Evolutionary conservation across 2,329 filamentous ascomycete species (phyloP), one percentile per base, ranked within the genome.

Genomic region (Curvularia verruculosa): DNA sequence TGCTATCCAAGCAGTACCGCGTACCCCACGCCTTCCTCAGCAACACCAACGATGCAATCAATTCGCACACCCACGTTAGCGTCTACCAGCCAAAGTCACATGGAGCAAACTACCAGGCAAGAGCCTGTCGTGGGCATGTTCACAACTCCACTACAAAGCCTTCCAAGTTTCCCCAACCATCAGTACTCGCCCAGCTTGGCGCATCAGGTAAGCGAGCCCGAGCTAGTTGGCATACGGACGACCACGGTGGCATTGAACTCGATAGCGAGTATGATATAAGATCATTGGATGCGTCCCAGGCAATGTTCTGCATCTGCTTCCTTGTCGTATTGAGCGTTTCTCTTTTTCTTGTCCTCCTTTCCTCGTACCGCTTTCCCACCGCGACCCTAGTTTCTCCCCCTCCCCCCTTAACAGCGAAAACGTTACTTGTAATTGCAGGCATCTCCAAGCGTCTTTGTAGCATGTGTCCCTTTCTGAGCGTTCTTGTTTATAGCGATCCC

Each of bases 201-300:
- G 34, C 69, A 72, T 51, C 66, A 69, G 49, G 67, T 75, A 29
- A 73, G 68, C 18, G 72, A 75, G 52, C 73, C 74, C 7, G 73
- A 76, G 45, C 59, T 75, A 13, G 70, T 75, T 5, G 72, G 73
- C 15, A 69, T 76, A 18, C 68, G 71, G 36, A 65, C 69, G 6
- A 66, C 69, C 3, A 63, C 70, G 2, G 64, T 70, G 7, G 64
- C 70, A 29, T 63, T 75, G 10, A 75, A 70, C 50, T 74, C 70
- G 12, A 69, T 76, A 24, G 73, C 74, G 15, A 72, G 72, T 54
- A 75, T 76, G 74, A 75, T 76, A 49, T 64, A 48, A 63, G 36
- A 36, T 13, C 15, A 7, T 15, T 15, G 13, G 21, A 9, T 34
- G 13, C 12, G 39, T 41, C 3, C 13, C 15, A 8, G 23, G 13